Evolutionary conservation across 805 yeast species (phyloP), one percentile per base, ranked within the genome.

Genomic region (Metschnikowia reukaufii): DNA sequence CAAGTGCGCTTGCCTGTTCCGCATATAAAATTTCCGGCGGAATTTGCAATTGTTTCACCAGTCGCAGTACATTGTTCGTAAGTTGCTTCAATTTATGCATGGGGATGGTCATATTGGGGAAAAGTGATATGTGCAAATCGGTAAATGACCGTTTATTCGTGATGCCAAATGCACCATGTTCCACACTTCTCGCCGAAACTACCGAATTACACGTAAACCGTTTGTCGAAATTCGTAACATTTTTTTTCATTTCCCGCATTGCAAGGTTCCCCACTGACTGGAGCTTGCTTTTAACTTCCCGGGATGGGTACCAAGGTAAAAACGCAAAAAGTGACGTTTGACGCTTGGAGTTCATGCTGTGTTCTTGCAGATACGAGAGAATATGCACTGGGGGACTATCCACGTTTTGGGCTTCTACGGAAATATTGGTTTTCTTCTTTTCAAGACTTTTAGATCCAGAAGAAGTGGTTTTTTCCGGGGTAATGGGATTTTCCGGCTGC

Each of bases 261-360:
- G 51, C 56, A 16, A 36, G 17, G 4, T 35, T 36, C 7, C 39
- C 36, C 13, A 39, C 39, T 5, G 36, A 8, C 16, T 42, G 48
- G 13, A 58, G 45, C 32, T 21, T 30, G 8, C 18, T 18, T 8
- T 44, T 30, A 1, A 31, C 17, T 2, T 36, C 37, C 2, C 41
- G 39, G 19, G 48, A 33, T 3, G 60, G 58, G 18, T 37, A 23
- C 62, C 64, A 61, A 13, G 62, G 60, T 4, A 61, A 37, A 25
- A 52, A 57, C 6, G 48, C 39, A 33, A 52, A 62, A 7, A 51
- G 45, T 8, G 55, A 32, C 6, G 42, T 25, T 19, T 43, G 51
- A 4, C 44, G 54, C 35, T 51, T 47, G 41, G 49, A 43, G 39
- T 50, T 47, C 56, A 54, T 51, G 44, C 54, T 40, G 49, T 57